Percentiles rank a stretch among this genome's conserved stretches.
phyloP scores from a whole-genome alignment of 2,329 filamentous ascomycete genomes.

The Colletotrichum salicis region DNA sequence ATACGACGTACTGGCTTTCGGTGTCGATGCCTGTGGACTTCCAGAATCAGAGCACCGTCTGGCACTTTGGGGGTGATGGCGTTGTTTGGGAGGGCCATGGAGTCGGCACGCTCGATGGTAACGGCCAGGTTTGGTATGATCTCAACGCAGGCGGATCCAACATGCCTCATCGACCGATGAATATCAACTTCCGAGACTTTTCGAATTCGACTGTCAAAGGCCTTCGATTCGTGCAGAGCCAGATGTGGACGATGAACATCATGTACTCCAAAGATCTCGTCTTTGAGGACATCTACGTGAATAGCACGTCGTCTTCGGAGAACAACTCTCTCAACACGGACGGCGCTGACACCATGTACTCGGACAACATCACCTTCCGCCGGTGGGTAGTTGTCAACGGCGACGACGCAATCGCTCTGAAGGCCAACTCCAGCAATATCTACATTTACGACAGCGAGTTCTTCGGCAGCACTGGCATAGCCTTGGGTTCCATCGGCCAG shows the following conservation, averaged over 20 bases:
- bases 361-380: conserved; percentile 61
- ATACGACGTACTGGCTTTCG: conserved; percentile 63
- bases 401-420: conserved; percentile 64
- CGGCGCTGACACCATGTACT: conserved; percentile 62
- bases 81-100: conserved; percentile 61
- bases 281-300: conserved; percentile 63
- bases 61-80: conserved; percentile 64
- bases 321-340: conserved; percentile 53
- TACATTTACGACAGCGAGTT: conserved; percentile 59
- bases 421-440: conserved; percentile 67
- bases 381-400: conserved; percentile 63
- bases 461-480: conserved; percentile 61
- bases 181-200: conserved; percentile 56
- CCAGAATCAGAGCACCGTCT: conserved; percentile 66
- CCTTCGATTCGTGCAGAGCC: conserved; percentile 63
- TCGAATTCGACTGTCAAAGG: conserved; percentile 60
- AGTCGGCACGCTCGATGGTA: conserved; percentile 66
- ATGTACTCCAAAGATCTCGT: conserved; percentile 58
- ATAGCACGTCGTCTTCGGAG: conserved; percentile 54
- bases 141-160: conserved; percentile 57
- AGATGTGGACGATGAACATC: conserved; percentile 70
- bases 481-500: conserved; percentile 68
- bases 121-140: conserved; percentile 70
- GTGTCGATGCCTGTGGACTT: conserved; percentile 62
- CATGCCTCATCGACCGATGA: conserved; percentile 61